These are phyloP conservation scores for Eutypa lata DNA, from an alignment of 2,329 filamentous ascomycete species.

Conservation along the genomic window DNA sequence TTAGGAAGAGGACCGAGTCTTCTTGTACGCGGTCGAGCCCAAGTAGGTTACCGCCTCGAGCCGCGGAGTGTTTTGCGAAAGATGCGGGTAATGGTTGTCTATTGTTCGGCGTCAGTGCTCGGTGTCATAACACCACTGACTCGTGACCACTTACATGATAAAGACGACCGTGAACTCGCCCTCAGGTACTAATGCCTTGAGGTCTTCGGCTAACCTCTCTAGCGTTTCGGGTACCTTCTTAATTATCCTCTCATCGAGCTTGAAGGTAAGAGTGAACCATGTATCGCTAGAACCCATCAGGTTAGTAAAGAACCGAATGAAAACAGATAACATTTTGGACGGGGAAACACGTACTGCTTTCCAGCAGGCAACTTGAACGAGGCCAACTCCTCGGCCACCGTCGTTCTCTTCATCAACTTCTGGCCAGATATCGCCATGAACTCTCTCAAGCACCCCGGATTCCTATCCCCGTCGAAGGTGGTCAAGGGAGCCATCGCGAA, in stretches of 20 bases:
- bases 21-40: slow-evolving; percentile 7
- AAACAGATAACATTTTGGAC: neutral
- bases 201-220: slow-evolving; percentile 4
- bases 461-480: neutral
- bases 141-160: neutral
- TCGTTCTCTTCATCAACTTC: neutral
- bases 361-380: neutral
- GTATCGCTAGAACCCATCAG: slow-evolving; percentile 1
- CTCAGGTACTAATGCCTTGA: slow-evolving; percentile 1
- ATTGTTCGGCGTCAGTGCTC: neutral
- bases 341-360: neutral
- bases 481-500: neutral
- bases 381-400: neutral
- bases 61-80: slow-evolving; percentile 7
- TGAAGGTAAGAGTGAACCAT: slow-evolving; percentile 9
- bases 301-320: neutral
- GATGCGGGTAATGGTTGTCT: slow-evolving; percentile 8
- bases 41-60: slow-evolving; percentile 6
- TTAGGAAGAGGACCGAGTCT: slow-evolving; percentile 6
- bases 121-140: neutral
- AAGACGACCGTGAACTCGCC: slow-evolving; percentile 6
- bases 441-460: neutral
- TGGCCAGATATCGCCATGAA: neutral
- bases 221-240: slow-evolving; percentile 9
- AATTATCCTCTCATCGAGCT: slow-evolving; percentile 12